Conservation (phyloP, 2,329 filamentous ascomycete genomes). For the Cladosporium sp. region DNA sequence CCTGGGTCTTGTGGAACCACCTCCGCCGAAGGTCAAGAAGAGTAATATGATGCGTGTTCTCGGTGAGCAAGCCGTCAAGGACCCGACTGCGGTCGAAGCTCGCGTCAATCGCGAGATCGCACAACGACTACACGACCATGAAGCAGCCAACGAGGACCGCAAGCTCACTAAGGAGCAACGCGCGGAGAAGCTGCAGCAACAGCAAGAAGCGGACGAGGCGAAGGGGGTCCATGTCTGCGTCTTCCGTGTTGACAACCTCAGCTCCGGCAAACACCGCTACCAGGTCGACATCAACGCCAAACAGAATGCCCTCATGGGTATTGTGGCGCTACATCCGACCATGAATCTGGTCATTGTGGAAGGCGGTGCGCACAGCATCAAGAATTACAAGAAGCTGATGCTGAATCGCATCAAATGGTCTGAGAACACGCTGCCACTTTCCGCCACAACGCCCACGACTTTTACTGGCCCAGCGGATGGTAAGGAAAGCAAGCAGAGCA, state of each 20-base stretch:
- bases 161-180: constrained; percentile 84
- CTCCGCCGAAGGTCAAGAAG: constrained; percentile 93
- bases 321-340: constrained; percentile 86
- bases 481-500: constrained; percentile 16
- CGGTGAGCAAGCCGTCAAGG: constrained; percentile 86
- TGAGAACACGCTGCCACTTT: constrained; percentile 69
- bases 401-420: constrained; percentile 91
- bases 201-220: constrained; percentile 81
- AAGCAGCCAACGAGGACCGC: constrained; percentile 71
- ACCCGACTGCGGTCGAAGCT: constrained; percentile 93
- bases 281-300: constrained; percentile 91
- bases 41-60: constrained; percentile 96
- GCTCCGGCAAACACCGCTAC: constrained; percentile 85
- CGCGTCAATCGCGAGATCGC: constrained; percentile 89
- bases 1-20: constrained; percentile 80
- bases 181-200: constrained; percentile 71
- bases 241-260: constrained; percentile 83
- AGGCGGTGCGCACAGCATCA: constrained; percentile 76
- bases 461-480: constrained; percentile 23
- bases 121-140: constrained; percentile 73
- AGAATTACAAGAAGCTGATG: constrained; percentile 87
- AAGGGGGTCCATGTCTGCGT: constrained; percentile 82
- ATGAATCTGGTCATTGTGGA: constrained; percentile 89
- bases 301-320: constrained; percentile 76
- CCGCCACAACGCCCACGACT: constrained; percentile 27